phyloP scores from a whole-genome alignment of 1,284 basidiomycete species.

The Pseudozyma hubeiensis region DNA sequence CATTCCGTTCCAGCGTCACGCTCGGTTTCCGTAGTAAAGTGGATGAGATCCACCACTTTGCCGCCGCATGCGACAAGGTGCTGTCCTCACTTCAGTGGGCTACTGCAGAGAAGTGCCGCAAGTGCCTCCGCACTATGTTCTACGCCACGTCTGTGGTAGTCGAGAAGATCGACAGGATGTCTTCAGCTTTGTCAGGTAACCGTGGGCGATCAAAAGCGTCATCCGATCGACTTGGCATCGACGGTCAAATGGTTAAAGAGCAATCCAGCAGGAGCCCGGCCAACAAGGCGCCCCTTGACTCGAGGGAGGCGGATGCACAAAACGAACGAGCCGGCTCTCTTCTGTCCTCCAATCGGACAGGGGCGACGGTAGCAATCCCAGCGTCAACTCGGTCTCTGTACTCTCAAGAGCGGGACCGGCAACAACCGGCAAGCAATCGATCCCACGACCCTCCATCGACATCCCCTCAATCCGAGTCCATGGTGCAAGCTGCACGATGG shows the following conservation, averaged over 20 bases:
- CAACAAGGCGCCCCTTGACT: not conserved
- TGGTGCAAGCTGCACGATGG: conserved; percentile 9
- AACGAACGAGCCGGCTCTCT: not conserved
- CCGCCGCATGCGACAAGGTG: conserved; percentile 46
- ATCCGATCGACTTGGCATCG: not conserved
- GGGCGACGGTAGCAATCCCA: not conserved
- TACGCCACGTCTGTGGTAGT: conserved; percentile 44
- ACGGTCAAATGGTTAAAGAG: not conserved
- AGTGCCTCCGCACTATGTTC: conserved; percentile 50
- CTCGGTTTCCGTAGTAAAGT: conserved; percentile 46
- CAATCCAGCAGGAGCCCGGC: not conserved
- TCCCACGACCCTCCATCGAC: not conserved
- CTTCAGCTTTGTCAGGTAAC: conserved; percentile 7
- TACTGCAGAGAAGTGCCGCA: conserved; percentile 49
- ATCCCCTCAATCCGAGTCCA: conserved; percentile 10
- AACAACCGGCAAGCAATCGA: conserved; percentile 5
- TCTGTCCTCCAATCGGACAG: conserved; percentile 5
- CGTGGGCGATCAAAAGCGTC: not conserved
- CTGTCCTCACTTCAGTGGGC: conserved; percentile 49
- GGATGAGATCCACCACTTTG: conserved; percentile 51
- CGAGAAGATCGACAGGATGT: conserved; percentile 45
- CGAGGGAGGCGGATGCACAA: not conserved
- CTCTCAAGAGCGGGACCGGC: conserved; percentile 41
- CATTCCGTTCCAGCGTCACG: conserved; percentile 36
- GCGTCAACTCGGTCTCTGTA: conserved; percentile 23